Conservation (phyloP, 768 basidiomycete genomes). For the Ramaria sp. region DNA sequence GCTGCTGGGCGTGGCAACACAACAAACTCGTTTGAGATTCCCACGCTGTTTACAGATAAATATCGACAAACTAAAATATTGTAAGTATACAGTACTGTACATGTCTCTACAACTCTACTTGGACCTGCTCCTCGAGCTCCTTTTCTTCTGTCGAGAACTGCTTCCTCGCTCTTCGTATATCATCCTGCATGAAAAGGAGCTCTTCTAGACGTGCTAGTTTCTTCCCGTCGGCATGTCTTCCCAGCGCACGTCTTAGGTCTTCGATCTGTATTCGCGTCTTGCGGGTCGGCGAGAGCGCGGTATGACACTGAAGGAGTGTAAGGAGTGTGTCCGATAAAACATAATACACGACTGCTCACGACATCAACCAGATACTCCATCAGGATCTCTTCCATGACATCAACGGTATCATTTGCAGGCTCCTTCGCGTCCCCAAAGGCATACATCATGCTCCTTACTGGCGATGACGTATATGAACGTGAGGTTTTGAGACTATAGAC, state of each 20-base stretch:
- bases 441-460: slow-evolving; percentile 83
- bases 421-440: slow-evolving; percentile 90
- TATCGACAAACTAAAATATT: not conserved
- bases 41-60: not conserved
- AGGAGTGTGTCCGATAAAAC: not conserved
- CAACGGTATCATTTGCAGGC: slow-evolving; percentile 79
- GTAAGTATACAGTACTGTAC: not conserved
- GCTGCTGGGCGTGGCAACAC: no score
- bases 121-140: slow-evolving; percentile 1
- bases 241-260: slow-evolving; percentile 71
- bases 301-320: slow-evolving; percentile 44
- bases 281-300: slow-evolving; percentile 57
- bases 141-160: slow-evolving; percentile 36
- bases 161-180: slow-evolving; percentile 78
- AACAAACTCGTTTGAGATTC: not conserved
- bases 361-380: slow-evolving; percentile 86
- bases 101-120: not conserved
- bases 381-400: slow-evolving; percentile 89
- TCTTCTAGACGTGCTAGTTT: slow-evolving; percentile 91
- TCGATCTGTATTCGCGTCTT: slow-evolving; percentile 77
- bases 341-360: slow-evolving; percentile 32
- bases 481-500: not conserved
- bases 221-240: slow-evolving; percentile 80
- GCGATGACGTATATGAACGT: slow-evolving; percentile 1
- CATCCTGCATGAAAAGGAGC: slow-evolving; percentile 85